Evolutionary conservation across 495 filamentous ascomycete species (phyloP).

Genomic region (Talaromyces wortmannii): DNA sequence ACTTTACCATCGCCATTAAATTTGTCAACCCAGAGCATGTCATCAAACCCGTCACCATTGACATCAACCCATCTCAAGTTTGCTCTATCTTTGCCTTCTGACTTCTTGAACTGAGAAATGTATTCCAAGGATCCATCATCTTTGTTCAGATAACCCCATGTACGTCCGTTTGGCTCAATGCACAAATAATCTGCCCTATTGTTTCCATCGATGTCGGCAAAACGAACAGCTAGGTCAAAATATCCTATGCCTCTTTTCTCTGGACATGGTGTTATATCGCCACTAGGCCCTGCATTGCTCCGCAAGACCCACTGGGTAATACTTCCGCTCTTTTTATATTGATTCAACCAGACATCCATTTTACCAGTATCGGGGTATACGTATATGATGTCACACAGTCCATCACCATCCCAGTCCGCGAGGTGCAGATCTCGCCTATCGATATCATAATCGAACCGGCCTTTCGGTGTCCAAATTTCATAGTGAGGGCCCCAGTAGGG

Average conservation of each 20-base stretch:
- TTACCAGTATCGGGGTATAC: conserved; percentile 10
- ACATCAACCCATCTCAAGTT: background rate
- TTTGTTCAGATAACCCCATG: conserved; percentile 1
- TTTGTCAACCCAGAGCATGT: conserved; percentile 19
- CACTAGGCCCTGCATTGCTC: conserved; percentile 1
- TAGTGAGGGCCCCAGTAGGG: conserved; percentile 4
- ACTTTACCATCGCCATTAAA: conserved; percentile 2
- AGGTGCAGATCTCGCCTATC: conserved; percentile 18
- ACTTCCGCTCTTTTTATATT: conserved; percentile 2
- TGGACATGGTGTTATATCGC: conserved; percentile 6
- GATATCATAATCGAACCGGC: background rate
- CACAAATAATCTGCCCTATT: conserved; percentile 19
- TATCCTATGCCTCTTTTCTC: conserved; percentile 9
- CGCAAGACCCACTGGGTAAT: background rate
- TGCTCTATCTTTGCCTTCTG: background rate
- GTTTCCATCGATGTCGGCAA: conserved; percentile 7
- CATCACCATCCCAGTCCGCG: conserved; percentile 21
- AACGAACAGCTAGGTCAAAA: conserved; percentile 2
- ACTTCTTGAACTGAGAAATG: background rate
- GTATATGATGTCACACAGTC: conserved; percentile 18
- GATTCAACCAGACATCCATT: conserved; percentile 15
- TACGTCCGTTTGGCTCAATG: conserved; percentile 9
- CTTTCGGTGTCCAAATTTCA: conserved; percentile 2
- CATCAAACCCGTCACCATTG: conserved; percentile 6
- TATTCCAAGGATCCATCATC: background rate